These are phyloP conservation scores for Apiotrichum siamense DNA, from an alignment of 1,284 basidiomycete genomes.

Conservation along the genomic window DNA sequence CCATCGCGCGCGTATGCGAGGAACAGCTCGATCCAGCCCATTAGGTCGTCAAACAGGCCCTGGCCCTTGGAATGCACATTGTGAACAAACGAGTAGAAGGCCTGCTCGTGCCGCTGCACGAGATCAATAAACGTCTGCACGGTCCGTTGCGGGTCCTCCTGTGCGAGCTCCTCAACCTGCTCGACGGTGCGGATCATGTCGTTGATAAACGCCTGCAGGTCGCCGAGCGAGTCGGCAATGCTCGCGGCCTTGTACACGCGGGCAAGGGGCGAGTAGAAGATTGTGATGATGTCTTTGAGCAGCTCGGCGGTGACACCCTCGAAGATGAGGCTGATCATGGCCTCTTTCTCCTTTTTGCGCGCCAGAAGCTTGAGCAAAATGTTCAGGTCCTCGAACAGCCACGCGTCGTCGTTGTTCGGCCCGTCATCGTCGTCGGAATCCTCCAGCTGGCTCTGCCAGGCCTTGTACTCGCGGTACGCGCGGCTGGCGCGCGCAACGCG, in stretches of 20 bases:
- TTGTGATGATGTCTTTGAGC: slow-evolving; percentile 97
- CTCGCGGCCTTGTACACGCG: slow-evolving; percentile 97
- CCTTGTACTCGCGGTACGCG: slow-evolving; percentile 68
- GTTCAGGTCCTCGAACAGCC: slow-evolving; percentile 85
- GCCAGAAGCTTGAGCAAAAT: slow-evolving; percentile 72
- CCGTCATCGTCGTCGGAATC: slow-evolving; percentile 91
- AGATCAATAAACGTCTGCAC: slow-evolving; percentile 93
- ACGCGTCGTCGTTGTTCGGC: slow-evolving; percentile 84
- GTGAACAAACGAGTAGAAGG: slow-evolving; percentile 96
- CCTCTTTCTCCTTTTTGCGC: slow-evolving; percentile 80
- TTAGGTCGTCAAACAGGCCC: slow-evolving; percentile 85
- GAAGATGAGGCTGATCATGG: slow-evolving; percentile 87
- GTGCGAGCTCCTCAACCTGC: slow-evolving; percentile 73
- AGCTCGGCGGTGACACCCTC: slow-evolving; percentile 95
- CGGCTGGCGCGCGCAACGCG: slow-evolving; percentile 67
- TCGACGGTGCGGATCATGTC: slow-evolving; percentile 96
- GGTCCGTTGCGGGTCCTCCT: slow-evolving; percentile 74
- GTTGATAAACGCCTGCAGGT: slow-evolving; percentile 90
- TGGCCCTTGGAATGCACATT: slow-evolving; percentile 98
- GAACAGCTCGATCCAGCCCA: slow-evolving; percentile 96
- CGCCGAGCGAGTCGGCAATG: slow-evolving; percentile 86
- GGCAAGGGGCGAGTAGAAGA: slow-evolving; percentile 96
- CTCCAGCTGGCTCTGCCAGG: slow-evolving; percentile 56
- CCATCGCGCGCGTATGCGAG: slow-evolving; percentile 88
- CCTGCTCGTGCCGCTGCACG: slow-evolving; percentile 86